Base-by-base conservation (phyloP, 1,284 basidiomycete species). In the Trametes versicolor region DNA sequence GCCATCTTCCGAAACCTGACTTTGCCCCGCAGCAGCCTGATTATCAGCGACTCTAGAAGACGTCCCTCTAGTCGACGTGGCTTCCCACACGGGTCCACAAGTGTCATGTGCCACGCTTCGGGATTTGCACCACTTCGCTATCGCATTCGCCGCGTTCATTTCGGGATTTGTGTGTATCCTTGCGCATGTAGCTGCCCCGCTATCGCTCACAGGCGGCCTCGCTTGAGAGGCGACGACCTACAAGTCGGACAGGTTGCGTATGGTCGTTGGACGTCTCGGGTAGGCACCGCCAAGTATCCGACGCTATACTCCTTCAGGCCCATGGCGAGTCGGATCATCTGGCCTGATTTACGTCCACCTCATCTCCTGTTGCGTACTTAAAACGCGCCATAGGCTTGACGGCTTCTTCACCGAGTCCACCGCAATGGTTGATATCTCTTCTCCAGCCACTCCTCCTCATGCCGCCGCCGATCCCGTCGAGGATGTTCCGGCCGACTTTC, bases 361-460 rank as follows among this genome's bases (percentile, higher is more conserved):
- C 57, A 45, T 53, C 55, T 45, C 39, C 61, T 52, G 48, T 47
- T 19, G 19, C 19, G 48, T 34, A 41, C 36, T 51, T 62, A 62
- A 45, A 62, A 29, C 39, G 54, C 48, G 54, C 34, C 10, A 32
- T n/a, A 32, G 29, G 29, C 29, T 4, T 32, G 29, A 32, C 3
- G 29, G 8, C 29, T n/a, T n/a, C 29, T 8, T 32, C 8, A 8
- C 37, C 27, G 39, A 55, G 37, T 47, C n/a, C 27, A 39, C 23
- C 27, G 36, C 23, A 37, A 65, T 66, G 63, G 43, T 60, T 52
- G 56, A 60, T 56, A 25, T 39, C 55, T 47, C 63, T 45, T 55
- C 29, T 15, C 58, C 71, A 15, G 70, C 66, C 32, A 75, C 73
- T 32, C 73, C 73, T 43, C 72, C 74, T n/a, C 53, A 62, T 37